Percentiles rank a stretch among this genome's conserved stretches.
Conservation (phyloP, 2,329 filamentous ascomycete genomes). For the Diplodia scrobiculata region DNA sequence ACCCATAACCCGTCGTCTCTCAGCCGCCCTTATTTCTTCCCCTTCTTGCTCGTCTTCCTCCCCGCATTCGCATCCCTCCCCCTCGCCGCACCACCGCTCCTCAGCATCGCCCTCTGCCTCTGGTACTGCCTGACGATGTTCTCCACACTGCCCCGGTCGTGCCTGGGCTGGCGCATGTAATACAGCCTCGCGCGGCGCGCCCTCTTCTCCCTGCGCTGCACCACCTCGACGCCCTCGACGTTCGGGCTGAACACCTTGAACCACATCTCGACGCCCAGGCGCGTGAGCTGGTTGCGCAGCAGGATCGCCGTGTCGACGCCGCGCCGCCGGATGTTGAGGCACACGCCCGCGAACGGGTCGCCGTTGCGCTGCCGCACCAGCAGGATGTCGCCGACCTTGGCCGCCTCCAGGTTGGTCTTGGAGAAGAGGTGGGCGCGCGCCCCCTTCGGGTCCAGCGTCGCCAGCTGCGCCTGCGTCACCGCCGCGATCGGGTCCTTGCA, state of each 20-base stretch:
- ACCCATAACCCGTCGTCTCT: neutral
- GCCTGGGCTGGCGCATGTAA: conserved; percentile 69
- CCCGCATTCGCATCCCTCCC: conserved; percentile 34
- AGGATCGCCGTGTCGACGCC: conserved; percentile 87
- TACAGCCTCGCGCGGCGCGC: conserved; percentile 84
- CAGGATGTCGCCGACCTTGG: conserved; percentile 84
- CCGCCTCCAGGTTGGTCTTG: conserved; percentile 73
- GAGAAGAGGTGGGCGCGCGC: conserved; percentile 81
- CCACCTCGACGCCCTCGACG: conserved; percentile 87
- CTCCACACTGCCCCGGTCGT: conserved; percentile 45
- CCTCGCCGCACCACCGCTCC: conserved; percentile 30
- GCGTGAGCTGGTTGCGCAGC: conserved; percentile 80
- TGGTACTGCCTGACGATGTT: conserved; percentile 44
- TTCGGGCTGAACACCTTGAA: conserved; percentile 92
- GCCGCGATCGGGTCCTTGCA: conserved; percentile 69
- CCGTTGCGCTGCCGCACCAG: conserved; percentile 82
- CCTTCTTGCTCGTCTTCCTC: conserved; percentile 35
- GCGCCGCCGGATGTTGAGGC: conserved; percentile 79
- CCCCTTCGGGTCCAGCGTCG: conserved; percentile 78
- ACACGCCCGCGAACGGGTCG: conserved; percentile 88
- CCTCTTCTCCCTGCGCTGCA: conserved; percentile 81
- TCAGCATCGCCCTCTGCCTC: conserved; percentile 42
- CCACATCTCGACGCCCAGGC: conserved; percentile 94
- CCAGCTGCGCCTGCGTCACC: conserved; percentile 69
- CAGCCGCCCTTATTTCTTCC: conserved; percentile 3